phyloP scores from a whole-genome alignment of 2,329 filamentous ascomycete species.

The Aspergillus calidoustus region DNA sequence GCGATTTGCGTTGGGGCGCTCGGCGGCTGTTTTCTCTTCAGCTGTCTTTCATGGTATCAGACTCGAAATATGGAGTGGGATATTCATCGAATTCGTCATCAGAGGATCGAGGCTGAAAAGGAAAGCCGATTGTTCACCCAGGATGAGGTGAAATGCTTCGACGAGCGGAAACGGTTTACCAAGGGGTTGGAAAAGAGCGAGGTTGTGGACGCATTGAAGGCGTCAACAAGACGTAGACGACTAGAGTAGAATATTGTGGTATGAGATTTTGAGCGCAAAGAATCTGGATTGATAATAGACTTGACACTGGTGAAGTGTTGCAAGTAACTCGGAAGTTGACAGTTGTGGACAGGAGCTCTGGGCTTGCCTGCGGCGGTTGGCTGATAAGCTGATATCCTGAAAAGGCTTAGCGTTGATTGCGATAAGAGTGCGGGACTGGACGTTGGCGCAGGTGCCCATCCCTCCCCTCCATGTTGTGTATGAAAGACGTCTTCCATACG shows the following conservation, averaged over 20 bases:
- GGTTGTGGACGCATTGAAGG: too few species aligned
- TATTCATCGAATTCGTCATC: not conserved
- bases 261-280: too few species aligned
- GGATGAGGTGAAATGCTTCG: not conserved
- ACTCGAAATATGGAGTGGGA: not conserved
- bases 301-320: too few species aligned
- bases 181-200: too few species aligned
- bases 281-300: too few species aligned
- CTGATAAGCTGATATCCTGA: not conserved
- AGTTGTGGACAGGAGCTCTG: too few species aligned
- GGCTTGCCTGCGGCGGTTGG: not conserved
- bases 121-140: not conserved
- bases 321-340: too few species aligned
- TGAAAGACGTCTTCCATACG: not conserved
- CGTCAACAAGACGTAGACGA: too few species aligned
- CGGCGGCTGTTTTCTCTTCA: not conserved
- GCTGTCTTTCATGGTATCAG: not conserved
- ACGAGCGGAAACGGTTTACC: not conserved
- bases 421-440: slow-evolving; percentile 5
- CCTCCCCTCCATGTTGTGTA: not conserved
- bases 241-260: too few species aligned
- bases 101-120: not conserved
- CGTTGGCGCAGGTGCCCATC: not conserved
- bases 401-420: slow-evolving; percentile 11
- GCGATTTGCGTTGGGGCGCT: not conserved